These are phyloP conservation scores for Orbilia oligospora DNA, from an alignment of 2,329 filamentous ascomycete species.

Conservation along the genomic window DNA sequence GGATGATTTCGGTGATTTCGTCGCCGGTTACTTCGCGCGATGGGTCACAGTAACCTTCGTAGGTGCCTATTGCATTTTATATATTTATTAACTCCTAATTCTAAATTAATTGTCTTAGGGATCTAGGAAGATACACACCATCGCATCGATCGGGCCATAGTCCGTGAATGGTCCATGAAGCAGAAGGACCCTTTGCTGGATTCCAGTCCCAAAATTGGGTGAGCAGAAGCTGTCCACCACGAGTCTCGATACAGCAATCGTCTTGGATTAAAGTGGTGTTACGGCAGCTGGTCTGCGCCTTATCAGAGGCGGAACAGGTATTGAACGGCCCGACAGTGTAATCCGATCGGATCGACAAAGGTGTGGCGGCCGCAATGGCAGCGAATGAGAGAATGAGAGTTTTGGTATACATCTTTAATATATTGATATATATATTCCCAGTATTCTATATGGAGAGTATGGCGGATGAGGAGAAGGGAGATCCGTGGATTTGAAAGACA, in stretches of 20 bases:
- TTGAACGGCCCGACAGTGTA: constrained; percentile 48
- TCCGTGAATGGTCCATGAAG: constrained; percentile 65
- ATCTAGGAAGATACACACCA: constrained; percentile 65
- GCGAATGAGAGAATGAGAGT: constrained; percentile 29
- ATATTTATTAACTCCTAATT: background rate
- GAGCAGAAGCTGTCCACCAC: constrained; percentile 73
- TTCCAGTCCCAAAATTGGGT: constrained; percentile 76
- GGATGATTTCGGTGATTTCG: constrained; percentile 72
- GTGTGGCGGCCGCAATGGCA: constrained; percentile 31
- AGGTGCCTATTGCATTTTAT: constrained; percentile 66
- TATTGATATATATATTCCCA: background rate
- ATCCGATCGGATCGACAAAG: constrained; percentile 17
- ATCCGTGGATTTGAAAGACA: background rate
- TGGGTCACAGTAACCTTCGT: constrained; percentile 72
- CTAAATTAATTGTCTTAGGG: background rate
- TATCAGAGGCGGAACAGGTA: constrained; percentile 44
- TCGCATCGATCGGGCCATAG: constrained; percentile 72
- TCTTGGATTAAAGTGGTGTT: constrained; percentile 70
- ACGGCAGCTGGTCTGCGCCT: constrained; percentile 69
- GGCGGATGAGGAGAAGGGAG: constrained; percentile 8
- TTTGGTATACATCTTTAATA: constrained; percentile 34
- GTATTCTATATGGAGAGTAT: background rate
- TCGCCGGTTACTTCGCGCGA: constrained; percentile 71
- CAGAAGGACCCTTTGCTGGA: constrained; percentile 73
- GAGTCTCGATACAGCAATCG: constrained; percentile 74